Evolutionary conservation across 2,329 filamentous ascomycete genomes (phyloP).

Genomic region (Aspergillus floridensis): DNA sequence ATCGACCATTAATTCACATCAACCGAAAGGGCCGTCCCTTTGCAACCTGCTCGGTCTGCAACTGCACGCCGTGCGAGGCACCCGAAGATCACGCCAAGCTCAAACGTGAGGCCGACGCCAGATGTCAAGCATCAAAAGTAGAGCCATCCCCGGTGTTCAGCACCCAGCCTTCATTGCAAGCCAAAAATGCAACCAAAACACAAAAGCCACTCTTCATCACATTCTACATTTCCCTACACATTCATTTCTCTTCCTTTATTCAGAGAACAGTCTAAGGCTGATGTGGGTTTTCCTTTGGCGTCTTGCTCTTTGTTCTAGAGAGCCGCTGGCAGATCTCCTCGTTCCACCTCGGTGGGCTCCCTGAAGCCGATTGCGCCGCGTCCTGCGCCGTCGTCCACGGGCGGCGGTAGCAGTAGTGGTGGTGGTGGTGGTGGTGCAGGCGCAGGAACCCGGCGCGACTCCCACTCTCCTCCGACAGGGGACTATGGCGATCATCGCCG

Average conservation of each 20-base stretch:
- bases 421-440: not conserved
- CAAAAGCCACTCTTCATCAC: not conserved
- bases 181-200: not conserved
- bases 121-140: slow-evolving; percentile 12
- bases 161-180: slow-evolving; percentile 1
- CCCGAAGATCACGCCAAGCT: slow-evolving; percentile 79
- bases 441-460: not conserved
- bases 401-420: not conserved
- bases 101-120: slow-evolving; percentile 32
- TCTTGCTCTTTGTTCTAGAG: slow-evolving; percentile 9
- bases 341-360: slow-evolving; percentile 8
- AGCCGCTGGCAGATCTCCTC: slow-evolving; percentile 16
- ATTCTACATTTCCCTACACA: not conserved
- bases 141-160: slow-evolving; percentile 1
- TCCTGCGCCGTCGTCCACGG: slow-evolving; percentile 11
- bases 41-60: slow-evolving; percentile 92
- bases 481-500: not conserved
- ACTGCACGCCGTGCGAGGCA: slow-evolving; percentile 78
- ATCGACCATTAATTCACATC: slow-evolving; percentile 87
- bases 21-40: slow-evolving; percentile 96
- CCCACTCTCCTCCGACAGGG: slow-evolving; percentile 2
- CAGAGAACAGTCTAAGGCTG: slow-evolving; percentile 15
- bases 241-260: not conserved
- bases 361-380: slow-evolving; percentile 22
- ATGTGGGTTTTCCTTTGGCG: slow-evolving; percentile 13